Base-by-base conservation (phyloP, 495 filamentous ascomycete genomes). In the Tuber magnatum region DNA sequence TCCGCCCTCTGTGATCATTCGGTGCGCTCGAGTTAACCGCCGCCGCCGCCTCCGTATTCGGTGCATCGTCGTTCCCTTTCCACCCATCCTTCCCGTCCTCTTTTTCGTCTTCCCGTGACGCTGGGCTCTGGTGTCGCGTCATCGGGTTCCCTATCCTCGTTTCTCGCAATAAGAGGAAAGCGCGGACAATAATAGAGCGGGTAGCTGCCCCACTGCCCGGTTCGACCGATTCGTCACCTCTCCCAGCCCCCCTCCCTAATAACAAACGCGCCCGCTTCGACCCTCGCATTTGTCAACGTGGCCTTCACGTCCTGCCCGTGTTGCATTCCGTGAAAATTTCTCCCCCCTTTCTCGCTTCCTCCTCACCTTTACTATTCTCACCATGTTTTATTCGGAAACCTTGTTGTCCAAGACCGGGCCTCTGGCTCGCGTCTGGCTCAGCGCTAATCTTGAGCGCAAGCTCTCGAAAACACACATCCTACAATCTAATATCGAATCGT, bases 311-410 rank as follows among this genome's bases (percentile, higher is more conserved):
- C 39, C 3, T 28, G 28, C 56, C 35, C 56, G 56, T 28, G 9
- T 35, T 65, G 28, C 16, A 35, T 35, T 65, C 56, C 51, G 51
- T 35, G 28, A 65, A 65, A 65, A 32, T 65, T 65, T 65, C 56
- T 2, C 56, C 56, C 3, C 56, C 56, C 32, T 65, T 65, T 18
- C 56, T 65, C 56, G 5, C 56, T 65, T 65, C 16, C 28, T 28
- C 39, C 20, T 42, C 28, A 28, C 35, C 68, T 16, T 46, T 12
- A 28, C 40, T 56, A 75, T 24, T 42, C 42, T 65, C 71, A 85
- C 83, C 83, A 99, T 99, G 95, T 99, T 99, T 86, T 99, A 97
- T 85, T 97, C 95, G 38, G 94, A 97, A 86, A 93, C 93, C 69
- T 89, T 99, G 74, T 89, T 99, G 76, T 94, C 93, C 73, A 95